Conservation (phyloP, 1,284 basidiomycete species). For the Amylostereum areolatum region DNA sequence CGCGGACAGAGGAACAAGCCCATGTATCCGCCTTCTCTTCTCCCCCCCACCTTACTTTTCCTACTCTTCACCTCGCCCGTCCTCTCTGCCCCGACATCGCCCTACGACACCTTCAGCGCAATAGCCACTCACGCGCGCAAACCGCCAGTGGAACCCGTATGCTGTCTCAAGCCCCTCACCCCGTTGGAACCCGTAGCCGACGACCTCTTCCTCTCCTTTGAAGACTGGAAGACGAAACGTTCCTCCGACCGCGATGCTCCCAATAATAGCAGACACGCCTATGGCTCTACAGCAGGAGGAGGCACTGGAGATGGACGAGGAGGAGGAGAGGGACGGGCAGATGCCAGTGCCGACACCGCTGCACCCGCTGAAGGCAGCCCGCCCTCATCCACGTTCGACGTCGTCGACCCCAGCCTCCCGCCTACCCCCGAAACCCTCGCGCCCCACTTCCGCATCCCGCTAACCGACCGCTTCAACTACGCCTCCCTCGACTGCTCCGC, state of each 20-base stretch:
- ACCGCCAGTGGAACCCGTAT: slow-evolving; percentile 51
- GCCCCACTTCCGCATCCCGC: slow-evolving; percentile 61
- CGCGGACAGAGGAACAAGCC: neutral
- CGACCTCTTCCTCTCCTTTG: slow-evolving; percentile 73
- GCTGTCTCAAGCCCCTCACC: slow-evolving; percentile 55
- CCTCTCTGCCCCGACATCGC: slow-evolving; percentile 34
- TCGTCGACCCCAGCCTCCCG: slow-evolving; percentile 3
- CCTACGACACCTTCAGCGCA: slow-evolving; percentile 55
- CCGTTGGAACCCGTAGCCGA: slow-evolving; percentile 50
- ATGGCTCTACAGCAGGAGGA: no score
- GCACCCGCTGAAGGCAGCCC: neutral
- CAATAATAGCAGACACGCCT: neutral
- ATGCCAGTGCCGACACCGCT: neutral
- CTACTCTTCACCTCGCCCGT: slow-evolving; percentile 36
- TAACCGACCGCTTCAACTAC: slow-evolving; percentile 87
- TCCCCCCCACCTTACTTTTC: slow-evolving; percentile 28
- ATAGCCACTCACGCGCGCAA: slow-evolving; percentile 42
- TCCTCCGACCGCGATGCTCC: slow-evolving; percentile 15
- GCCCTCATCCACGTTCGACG: no score
- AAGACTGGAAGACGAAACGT: slow-evolving; percentile 84
- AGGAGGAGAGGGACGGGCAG: neutral
- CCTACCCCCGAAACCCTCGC: slow-evolving; percentile 28
- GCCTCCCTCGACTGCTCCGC: slow-evolving; percentile 92
- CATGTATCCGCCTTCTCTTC: slow-evolving; percentile 6
- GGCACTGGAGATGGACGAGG: neutral